Percentiles rank a stretch among this genome's conserved stretches.
phyloP scores from a whole-genome alignment of 345 rosid genomes.

The Toxicodendron radicans region DNA sequence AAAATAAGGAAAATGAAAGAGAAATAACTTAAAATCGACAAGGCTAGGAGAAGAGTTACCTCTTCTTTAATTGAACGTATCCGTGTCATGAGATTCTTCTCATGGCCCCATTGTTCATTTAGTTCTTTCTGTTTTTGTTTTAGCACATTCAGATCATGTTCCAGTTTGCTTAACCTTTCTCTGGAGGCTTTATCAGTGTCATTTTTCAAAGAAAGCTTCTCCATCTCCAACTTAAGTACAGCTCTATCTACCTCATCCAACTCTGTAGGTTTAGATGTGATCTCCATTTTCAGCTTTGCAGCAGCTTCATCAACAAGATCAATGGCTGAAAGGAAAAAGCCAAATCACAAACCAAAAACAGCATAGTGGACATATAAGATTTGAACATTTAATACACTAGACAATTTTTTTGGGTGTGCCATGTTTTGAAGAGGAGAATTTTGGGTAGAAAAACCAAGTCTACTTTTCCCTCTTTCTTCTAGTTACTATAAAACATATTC shows the following conservation, averaged over 20 bases:
- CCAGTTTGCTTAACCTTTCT: conserved; percentile 80
- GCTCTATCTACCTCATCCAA: conserved; percentile 89
- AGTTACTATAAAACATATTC: neutral
- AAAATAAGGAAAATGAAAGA: neutral
- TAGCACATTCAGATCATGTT: conserved; percentile 55
- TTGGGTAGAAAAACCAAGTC: neutral
- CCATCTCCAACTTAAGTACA: conserved; percentile 89
- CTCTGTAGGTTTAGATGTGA: conserved; percentile 93
- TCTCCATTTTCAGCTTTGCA: conserved; percentile 97
- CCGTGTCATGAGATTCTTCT: conserved; percentile 69
- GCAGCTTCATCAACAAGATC: conserved; percentile 98
- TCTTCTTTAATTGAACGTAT: conserved; percentile 88
- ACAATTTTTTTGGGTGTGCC: no score
- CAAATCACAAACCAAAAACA: conserved; percentile 15
- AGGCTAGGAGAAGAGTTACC: conserved; percentile 37
- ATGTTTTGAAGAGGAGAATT: neutral
- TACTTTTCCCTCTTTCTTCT: neutral
- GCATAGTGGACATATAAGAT: neutral
- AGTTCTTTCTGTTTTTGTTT: conserved; percentile 75
- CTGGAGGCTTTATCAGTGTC: conserved; percentile 85
- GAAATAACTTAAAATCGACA: neutral
- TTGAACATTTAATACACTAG: neutral
- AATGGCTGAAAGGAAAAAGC: conserved; percentile 60
- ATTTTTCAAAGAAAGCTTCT: conserved; percentile 79
- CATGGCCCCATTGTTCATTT: conserved; percentile 70